Conservation (phyloP, 345 rosid species). For the Gossypium turneri region DNA sequence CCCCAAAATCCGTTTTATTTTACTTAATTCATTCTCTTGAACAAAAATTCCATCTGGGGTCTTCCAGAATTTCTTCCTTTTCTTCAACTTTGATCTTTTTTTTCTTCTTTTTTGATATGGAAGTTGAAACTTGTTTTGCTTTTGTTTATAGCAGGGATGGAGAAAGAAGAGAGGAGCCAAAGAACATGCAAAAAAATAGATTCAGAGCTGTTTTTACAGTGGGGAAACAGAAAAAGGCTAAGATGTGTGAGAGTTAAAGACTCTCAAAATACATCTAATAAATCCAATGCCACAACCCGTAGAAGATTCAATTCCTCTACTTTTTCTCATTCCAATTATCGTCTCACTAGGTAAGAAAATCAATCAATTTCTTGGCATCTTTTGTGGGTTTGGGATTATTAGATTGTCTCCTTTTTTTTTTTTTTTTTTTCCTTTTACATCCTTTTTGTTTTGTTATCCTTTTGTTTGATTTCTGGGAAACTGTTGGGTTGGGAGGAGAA, state of each 20-base stretch:
- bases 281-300: slow-evolving; percentile 39
- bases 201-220: slow-evolving; percentile 56
- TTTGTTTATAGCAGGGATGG: slow-evolving; percentile 30
- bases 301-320: slow-evolving; percentile 40
- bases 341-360: slow-evolving; percentile 41
- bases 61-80: not conserved
- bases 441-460: not conserved
- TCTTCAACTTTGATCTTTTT: not conserved
- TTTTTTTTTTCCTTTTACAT: not conserved
- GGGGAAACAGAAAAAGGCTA: slow-evolving; percentile 68
- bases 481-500: not conserved
- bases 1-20: not conserved
- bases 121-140: not conserved
- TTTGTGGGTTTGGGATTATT: not conserved
- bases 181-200: slow-evolving; percentile 37
- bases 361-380: not conserved
- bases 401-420: not conserved
- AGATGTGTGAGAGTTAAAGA: slow-evolving; percentile 72
- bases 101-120: not conserved
- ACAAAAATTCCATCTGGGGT: not conserved
- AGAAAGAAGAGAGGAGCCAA: slow-evolving; percentile 44
- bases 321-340: slow-evolving; percentile 34
- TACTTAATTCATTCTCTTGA: not conserved
- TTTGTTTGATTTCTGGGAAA: not conserved
- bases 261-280: slow-evolving; percentile 41